Base-by-base conservation (phyloP, 495 filamentous ascomycete species). In the Tetracladium setigerum region DNA sequence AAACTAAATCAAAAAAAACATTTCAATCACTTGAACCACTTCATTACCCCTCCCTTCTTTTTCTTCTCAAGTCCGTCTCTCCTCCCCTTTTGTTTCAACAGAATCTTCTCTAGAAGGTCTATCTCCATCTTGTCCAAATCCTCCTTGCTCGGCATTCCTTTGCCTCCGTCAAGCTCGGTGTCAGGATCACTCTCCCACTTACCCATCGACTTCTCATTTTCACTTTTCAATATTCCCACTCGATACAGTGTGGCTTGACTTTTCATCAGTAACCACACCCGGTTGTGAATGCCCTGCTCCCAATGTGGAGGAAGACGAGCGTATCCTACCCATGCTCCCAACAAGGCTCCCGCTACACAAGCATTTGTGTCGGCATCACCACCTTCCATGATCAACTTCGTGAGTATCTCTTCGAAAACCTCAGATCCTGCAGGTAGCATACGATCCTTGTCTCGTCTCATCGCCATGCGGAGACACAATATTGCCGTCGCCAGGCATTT, bases 281-380 rank as follows among this genome's bases (percentile, higher is more conserved):
- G 51, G 38, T 72, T 58, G 14, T 44, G 46, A 10, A 75, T 45
- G 11, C 70, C 71, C 36, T 67, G 47, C 27, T 60, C 60, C 70
- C 71, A 73, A 33, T 67, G 62, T 17, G 57, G 51, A 7, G 70
- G 69, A 12, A 73, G 44, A 1, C 45, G 54, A 19, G 44, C 52
- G 49, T 67, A 69, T 7, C 70, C 71, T 16, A 71, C 34, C 48
- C 60, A 69, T 4, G 54, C 64, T 0, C 71, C 71, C 9, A 73
- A 27, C 1, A 75, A 40, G 0, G 69, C 69, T 1, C 69, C 70
- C 1, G 69, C 69, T 50, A 68, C 66, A 39, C 65, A 71, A 9
- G 66, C 70, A 50, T 74, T 74, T 0, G 71, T 74, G 37, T 75
- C 71, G 4, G 70, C 67, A 49, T 75, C 71, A 0, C 71, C 71